Conservation (phyloP, 306 rosid genomes). For the Vigna trinervia region DNA sequence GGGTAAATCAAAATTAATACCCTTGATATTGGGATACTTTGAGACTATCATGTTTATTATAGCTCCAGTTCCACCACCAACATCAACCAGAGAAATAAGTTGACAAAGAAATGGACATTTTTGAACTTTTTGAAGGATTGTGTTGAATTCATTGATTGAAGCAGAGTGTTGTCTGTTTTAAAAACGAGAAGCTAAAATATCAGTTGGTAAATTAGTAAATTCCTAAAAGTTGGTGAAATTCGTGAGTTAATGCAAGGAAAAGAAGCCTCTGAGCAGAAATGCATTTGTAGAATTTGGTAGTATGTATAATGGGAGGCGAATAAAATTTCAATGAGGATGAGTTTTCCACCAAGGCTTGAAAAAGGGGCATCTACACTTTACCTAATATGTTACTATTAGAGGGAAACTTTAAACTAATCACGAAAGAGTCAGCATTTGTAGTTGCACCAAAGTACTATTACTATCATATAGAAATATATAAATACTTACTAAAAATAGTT, state of each 20-base stretch:
- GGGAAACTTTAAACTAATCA: neutral
- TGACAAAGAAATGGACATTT: neutral
- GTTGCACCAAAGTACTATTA: slow-evolving; percentile 4
- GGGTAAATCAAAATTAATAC: slow-evolving; percentile 90
- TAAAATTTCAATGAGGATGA: neutral
- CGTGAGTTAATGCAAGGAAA: neutral
- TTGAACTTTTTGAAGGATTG: neutral
- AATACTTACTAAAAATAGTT: slow-evolving; percentile 69
- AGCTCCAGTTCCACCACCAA: slow-evolving; percentile 94
- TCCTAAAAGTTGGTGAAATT: no score
- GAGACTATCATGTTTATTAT: slow-evolving; percentile 76
- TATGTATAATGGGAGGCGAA: neutral
- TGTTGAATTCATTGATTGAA: neutral
- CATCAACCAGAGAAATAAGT: slow-evolving; percentile 68
- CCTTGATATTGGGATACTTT: slow-evolving; percentile 77
- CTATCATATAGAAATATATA: slow-evolving; percentile 42
- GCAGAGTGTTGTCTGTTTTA: neutral
- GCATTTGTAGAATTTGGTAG: neutral
- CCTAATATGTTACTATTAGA: neutral
- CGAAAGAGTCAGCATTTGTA: neutral
- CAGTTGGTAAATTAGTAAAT: neutral
- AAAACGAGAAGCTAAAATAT: neutral
- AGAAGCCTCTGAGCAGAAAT: neutral
- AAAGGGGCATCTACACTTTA: slow-evolving; percentile 4
- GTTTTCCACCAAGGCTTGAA: neutral